Percentiles rank a stretch among this genome's conserved stretches.
Evolutionary conservation across 2,329 filamentous ascomycete species (phyloP).

Genomic region (Apiospora arundinis): DNA sequence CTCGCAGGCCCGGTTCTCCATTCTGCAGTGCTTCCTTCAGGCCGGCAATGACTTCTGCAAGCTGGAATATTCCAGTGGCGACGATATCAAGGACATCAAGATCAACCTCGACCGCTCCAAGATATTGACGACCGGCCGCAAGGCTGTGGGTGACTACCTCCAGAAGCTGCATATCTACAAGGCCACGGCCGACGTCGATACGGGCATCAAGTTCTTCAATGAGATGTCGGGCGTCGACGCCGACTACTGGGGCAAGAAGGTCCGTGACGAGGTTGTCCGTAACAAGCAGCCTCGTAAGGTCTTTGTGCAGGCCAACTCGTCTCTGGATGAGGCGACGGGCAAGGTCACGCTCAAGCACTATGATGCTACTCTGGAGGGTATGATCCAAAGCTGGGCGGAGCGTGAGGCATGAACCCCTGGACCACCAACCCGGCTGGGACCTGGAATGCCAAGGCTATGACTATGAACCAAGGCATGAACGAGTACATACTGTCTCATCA

Average conservation of each 20-base stretch:
- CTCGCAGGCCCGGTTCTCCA: conserved; percentile 90
- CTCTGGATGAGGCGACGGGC: conserved; percentile 70
- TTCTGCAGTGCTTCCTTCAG: conserved; percentile 81
- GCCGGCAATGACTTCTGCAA: conserved; percentile 88
- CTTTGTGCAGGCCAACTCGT: conserved; percentile 93
- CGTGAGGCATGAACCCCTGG: conserved; percentile 45
- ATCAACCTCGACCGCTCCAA: conserved; percentile 86
- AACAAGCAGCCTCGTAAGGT: conserved; percentile 88
- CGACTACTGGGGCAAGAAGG: conserved; percentile 82
- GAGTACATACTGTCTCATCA: neutral
- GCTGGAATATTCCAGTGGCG: conserved; percentile 69
- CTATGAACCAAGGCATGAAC: neutral
- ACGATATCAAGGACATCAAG: conserved; percentile 80
- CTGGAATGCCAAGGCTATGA: neutral
- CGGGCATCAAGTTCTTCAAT: conserved; percentile 80
- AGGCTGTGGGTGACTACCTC: conserved; percentile 82
- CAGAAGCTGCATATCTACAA: conserved; percentile 95
- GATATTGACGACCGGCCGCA: conserved; percentile 82
- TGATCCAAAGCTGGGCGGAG: conserved; percentile 84
- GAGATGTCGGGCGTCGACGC: conserved; percentile 82
- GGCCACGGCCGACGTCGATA: conserved; percentile 81
- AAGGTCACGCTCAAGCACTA: conserved; percentile 85
- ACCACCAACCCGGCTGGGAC: neutral
- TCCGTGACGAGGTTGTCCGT: conserved; percentile 75
- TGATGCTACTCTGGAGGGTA: conserved; percentile 77